Evolutionary conservation across 1,284 basidiomycete species (phyloP).

Genomic region (Cutaneotrichosporon daszewskae): DNA sequence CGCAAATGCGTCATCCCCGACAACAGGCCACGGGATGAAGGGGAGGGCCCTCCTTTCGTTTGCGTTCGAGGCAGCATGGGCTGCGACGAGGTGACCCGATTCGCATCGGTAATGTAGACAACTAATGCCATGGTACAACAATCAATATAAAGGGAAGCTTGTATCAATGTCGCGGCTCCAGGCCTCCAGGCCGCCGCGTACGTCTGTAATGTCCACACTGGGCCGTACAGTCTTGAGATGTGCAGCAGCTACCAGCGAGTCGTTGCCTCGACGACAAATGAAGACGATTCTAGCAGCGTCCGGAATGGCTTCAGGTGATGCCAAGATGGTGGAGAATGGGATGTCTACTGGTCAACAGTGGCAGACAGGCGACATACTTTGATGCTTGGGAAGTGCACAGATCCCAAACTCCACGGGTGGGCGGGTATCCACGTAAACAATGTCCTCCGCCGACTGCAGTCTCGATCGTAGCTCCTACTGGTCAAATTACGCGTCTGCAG

Average conservation of each 20-base stretch:
- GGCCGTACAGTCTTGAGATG: slow-evolving; percentile 50
- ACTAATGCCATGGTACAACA: neutral
- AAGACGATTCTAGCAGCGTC: slow-evolving; percentile 52
- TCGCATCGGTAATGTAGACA: too few species aligned
- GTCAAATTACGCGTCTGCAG: too few species aligned
- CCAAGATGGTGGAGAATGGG: slow-evolving; percentile 33
- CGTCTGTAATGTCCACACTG: slow-evolving; percentile 56
- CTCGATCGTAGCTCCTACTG: too few species aligned
- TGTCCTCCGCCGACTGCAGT: too few species aligned
- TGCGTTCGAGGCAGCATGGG: slow-evolving; percentile 28
- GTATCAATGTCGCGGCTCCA: slow-evolving; percentile 69
- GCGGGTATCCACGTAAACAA: slow-evolving; percentile 71
- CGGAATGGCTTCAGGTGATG: slow-evolving; percentile 20
- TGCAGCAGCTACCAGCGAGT: slow-evolving; percentile 79
- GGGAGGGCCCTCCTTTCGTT: slow-evolving; percentile 43
- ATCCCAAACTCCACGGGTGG: slow-evolving; percentile 78
- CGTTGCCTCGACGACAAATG: slow-evolving; percentile 85
- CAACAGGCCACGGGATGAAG: slow-evolving; percentile 36
- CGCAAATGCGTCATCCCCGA: slow-evolving; percentile 42
- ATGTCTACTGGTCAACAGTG: slow-evolving; percentile 34
- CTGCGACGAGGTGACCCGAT: slow-evolving; percentile 29
- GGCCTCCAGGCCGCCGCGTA: slow-evolving; percentile 70
- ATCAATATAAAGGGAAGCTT: slow-evolving; percentile 69
- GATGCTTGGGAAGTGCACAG: slow-evolving; percentile 65
- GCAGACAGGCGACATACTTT: too few species aligned